A percentile compares a stretch with the other conserved stretches of the same genome.
These are phyloP conservation scores for Tulasnella sp. DNA, from an alignment of 768 basidiomycete species.

Conservation along the genomic window DNA sequence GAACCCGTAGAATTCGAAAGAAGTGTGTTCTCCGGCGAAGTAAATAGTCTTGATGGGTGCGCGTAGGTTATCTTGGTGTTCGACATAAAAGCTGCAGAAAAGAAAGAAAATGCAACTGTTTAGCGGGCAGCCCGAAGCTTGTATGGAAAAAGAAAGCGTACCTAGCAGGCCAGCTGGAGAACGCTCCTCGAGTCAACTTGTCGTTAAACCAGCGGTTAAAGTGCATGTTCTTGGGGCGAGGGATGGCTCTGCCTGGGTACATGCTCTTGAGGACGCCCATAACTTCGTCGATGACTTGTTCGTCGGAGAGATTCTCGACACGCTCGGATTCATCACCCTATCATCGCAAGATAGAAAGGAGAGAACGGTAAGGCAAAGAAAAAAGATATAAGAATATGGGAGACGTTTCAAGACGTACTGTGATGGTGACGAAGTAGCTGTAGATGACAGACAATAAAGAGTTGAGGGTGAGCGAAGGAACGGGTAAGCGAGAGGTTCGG, in stretches of 20 bases:
- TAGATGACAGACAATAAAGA: neutral
- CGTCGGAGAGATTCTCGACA: constrained; percentile 45
- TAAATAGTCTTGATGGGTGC: constrained; percentile 3
- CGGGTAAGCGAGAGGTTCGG: too few relatives aligned
- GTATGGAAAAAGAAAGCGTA: constrained; percentile 29
- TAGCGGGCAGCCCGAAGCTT: neutral
- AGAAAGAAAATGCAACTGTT: neutral
- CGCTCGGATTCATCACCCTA: constrained; percentile 57
- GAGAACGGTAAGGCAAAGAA: too few relatives aligned
- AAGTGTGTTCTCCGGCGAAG: constrained; percentile 20
- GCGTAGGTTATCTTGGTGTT: constrained; percentile 19
- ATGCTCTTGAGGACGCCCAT: constrained; percentile 50
- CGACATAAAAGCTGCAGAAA: constrained; percentile 9
- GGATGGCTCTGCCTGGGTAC: constrained; percentile 49
- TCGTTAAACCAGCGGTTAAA: constrained; percentile 50
- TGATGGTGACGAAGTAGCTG: constrained; percentile 43
- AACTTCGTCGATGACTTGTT: constrained; percentile 45
- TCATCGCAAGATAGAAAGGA: neutral
- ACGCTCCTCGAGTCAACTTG: constrained; percentile 51
- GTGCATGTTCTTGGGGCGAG: constrained; percentile 49
- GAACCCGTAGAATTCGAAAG: constrained; percentile 6
- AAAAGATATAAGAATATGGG: neutral
- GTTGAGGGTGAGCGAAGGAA: neutral
- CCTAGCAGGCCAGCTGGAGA: constrained; percentile 62
- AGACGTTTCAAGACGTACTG: constrained; percentile 29